These are phyloP conservation scores for Eucalyptus tenuipes DNA, from an alignment of 345 rosid genomes.

Conservation along the genomic window DNA sequence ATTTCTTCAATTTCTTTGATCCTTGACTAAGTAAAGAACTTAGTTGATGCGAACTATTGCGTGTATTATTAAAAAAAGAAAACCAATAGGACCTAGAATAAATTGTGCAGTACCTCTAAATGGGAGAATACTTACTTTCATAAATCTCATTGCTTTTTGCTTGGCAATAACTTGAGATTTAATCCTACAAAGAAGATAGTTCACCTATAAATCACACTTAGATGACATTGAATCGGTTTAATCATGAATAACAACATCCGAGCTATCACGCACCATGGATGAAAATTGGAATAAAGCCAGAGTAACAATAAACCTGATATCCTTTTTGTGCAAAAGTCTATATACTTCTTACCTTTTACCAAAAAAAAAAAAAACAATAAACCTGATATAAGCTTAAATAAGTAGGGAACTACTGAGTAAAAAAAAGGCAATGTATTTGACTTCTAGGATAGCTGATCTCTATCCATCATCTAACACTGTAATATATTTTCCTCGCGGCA, in stretches of 20 bases:
- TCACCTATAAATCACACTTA: neutral
- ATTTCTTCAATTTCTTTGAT: neutral
- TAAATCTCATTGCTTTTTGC: neutral
- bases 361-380: too few relatives aligned
- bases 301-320: too few relatives aligned
- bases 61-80: too few relatives aligned
- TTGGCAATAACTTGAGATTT: neutral
- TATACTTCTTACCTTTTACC: too few relatives aligned
- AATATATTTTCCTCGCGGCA: neutral
- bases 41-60: neutral
- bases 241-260: too few relatives aligned
- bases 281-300: too few relatives aligned
- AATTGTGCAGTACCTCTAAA: neutral
- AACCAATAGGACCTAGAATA: neutral
- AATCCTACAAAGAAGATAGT: neutral
- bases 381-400: rapidly evolving
- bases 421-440: neutral
- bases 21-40: neutral
- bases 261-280: too few relatives aligned
- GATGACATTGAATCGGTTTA: too few relatives aligned
- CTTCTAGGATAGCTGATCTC: neutral
- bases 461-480: neutral
- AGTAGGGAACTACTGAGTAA: too few relatives aligned
- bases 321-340: too few relatives aligned
- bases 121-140: neutral